A percentile compares a stretch with the other conserved stretches of the same genome.
These are phyloP conservation scores for Thraustotheca clavata DNA, from an alignment of 352 stramenopile genomes.

Conservation along the genomic window DNA sequence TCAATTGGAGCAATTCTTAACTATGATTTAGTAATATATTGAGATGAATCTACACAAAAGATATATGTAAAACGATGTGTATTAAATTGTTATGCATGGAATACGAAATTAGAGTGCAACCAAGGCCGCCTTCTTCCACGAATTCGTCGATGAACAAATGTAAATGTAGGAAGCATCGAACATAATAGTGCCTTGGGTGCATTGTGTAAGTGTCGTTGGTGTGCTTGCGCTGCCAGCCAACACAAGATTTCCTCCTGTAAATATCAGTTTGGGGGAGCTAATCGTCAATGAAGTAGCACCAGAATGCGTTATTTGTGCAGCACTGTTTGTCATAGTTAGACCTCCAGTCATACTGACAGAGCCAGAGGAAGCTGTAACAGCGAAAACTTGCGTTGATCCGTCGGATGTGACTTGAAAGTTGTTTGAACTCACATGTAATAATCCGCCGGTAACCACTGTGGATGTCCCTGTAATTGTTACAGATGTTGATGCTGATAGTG, in stretches of 20 bases:
- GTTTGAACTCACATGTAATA: conserved; percentile 40
- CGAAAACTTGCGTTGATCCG: conserved; percentile 27
- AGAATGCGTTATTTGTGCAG: conserved; percentile 30
- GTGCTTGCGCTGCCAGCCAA: conserved; percentile 23
- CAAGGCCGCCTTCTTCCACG: conserved; percentile 14
- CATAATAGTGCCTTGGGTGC: conserved; percentile 27
- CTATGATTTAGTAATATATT: conserved; percentile 60
- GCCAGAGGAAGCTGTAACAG: conserved; percentile 26
- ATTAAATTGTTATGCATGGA: background rate
- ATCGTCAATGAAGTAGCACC: conserved; percentile 30
- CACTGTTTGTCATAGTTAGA: conserved; percentile 25
- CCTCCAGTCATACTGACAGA: conserved; percentile 28
- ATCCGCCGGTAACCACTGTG: conserved; percentile 36
- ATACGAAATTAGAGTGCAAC: background rate
- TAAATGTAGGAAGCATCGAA: conserved; percentile 31
- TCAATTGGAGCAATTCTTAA: conserved; percentile 77
- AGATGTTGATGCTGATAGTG: conserved; percentile 28
- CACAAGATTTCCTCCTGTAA: conserved; percentile 23
- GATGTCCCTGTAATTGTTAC: conserved; percentile 37
- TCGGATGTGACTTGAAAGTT: conserved; percentile 32
- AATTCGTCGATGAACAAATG: conserved; percentile 26
- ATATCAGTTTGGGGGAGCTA: conserved; percentile 31
- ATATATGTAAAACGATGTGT: too few relatives aligned
- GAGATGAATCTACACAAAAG: too few relatives aligned
- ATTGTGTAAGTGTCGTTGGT: conserved; percentile 22